phyloP scores from a whole-genome alignment of 495 filamentous ascomycete species.

The Lineolata rhizophorae region DNA sequence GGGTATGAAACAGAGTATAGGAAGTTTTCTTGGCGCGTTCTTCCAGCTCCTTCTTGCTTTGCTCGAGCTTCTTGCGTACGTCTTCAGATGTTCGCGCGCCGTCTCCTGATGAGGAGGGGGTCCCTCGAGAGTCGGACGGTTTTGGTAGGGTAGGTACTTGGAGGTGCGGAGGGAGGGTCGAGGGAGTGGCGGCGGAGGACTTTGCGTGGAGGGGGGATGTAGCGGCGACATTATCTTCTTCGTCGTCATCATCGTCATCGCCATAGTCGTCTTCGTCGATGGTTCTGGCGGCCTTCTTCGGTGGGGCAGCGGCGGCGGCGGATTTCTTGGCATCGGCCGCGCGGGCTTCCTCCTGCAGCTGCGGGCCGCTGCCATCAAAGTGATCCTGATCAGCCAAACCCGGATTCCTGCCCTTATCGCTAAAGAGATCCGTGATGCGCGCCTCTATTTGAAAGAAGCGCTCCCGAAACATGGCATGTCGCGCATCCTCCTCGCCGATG shows the following conservation, averaged over 20 bases:
- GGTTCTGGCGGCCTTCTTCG: conserved; percentile 41
- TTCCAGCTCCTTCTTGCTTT: conserved; percentile 82
- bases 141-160: conserved; percentile 21
- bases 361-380: conserved; percentile 15
- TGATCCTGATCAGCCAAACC: conserved; percentile 14
- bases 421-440: conserved; percentile 36
- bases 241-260: conserved; percentile 66
- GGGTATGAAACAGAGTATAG: conserved; percentile 76
- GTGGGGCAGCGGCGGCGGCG: conserved; percentile 17
- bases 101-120: too few species aligned
- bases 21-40: conserved; percentile 77
- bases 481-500: conserved; percentile 37
- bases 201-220: conserved; percentile 40
- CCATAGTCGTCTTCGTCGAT: conserved; percentile 75
- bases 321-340: conserved; percentile 18
- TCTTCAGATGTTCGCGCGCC: too few species aligned
- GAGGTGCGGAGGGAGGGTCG: conserved; percentile 16
- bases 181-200: conserved; percentile 23
- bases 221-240: conserved; percentile 28
- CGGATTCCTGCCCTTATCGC: conserved; percentile 20
- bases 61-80: conserved; percentile 78
- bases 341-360: conserved; percentile 14
- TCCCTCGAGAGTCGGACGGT: too few species aligned
- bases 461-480: conserved; percentile 36
- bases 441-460: conserved; percentile 36